Evolutionary conservation across 352 stramenopile genomes (phyloP), one percentile per base, ranked within the genome.

Genomic region (Pythium diclinum): DNA sequence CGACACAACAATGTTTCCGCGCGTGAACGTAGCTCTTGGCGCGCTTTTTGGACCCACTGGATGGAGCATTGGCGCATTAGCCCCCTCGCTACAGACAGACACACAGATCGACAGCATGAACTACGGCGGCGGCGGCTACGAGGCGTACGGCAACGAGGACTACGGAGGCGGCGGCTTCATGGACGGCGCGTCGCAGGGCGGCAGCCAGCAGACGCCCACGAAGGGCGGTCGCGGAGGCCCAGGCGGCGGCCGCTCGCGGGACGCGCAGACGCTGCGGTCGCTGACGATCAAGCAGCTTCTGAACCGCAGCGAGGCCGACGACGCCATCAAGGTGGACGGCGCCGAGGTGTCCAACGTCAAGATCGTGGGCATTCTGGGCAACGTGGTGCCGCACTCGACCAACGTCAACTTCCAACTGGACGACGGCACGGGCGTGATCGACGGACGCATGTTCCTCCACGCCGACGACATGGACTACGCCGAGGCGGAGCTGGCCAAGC

Each of bases 401-500:
- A 97, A 93, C 66, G 76, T 97, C n/a, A 85, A 84, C 56, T 98
- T 98, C 67, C 73, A 91, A 47, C 61, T 98, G 54, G 94, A 99
- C 77, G 96, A 99, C 74, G 92, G 92, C 28, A 98, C 96, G 16
- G 96, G 93, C 56, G 38, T 89, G 2, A 87, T 98, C 25, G 78
- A 96, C 44, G 93, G 89, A 34, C 96, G 97, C 71, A 81, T 97
- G 56, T 98, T 96, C 73, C 59, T 97, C 38, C 81, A 97, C 54
- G 74, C 88, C 9, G 87, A 93, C n/a, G 85, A 95, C 53, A 73
- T 91, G 32, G 88, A 89, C n/a, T 77, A 78, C 44, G 81, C 74
- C 16, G 83, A 92, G 36, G 69, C 62, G 32, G 81, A 89, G 58
- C 64, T 85, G 32, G 73, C 77, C 61, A 83, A 80, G 53, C 67